Base-by-base conservation (phyloP, 169 alveolate species). In the Eimeria tenella region DNA sequence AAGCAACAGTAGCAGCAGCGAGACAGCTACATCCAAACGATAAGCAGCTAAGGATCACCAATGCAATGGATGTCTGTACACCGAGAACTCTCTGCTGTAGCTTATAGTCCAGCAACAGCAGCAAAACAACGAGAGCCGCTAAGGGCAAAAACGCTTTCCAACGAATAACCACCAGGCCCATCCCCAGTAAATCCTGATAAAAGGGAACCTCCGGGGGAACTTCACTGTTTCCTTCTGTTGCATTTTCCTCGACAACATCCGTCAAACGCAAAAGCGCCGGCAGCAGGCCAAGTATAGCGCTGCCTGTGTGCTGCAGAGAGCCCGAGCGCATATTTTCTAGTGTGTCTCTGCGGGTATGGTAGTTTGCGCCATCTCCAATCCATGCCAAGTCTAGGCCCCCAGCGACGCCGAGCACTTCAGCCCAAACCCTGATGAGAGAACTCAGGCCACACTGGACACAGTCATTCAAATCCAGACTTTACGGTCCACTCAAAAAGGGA, bases 241-340 rank as follows among this genome's bases (percentile, higher is more conserved):
- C 19, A 8, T 49, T 15, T 21, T 15, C 77, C 25, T n/a, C 74
- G 21, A 50, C n/a, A 50, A 3, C 15, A 49, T 25, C 84, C 25
- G 83, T 15, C 5, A 73, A 7, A 31, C 50, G 56, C 83, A 73
- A 55, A 52, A 73, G 83, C 53, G 83, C 58, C 31, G 7, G 83
- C 83, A 73, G 63, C 65, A 75, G 19, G 6, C 10, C 49, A 42
- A 75, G 65, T 49, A 75, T 17, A 7, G 49, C 19, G 50, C 49
- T 52, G 50, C 86, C 86, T 19, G 86, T 75, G 55, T 81, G 89
- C 73, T 81, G 89, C 55, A 81, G 89, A 19, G 89, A 52, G 52
- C 74, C 89, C 5, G 50, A 6, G n/a, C 42, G 74, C 55, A 81
- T 21, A 23, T 23, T 53, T 8, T 81, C 73, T 11, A 81, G 11